Percentiles rank a stretch among this genome's conserved stretches.
phyloP scores from a whole-genome alignment of 257 asterid species.

The Solanum pimpinellifolium region DNA sequence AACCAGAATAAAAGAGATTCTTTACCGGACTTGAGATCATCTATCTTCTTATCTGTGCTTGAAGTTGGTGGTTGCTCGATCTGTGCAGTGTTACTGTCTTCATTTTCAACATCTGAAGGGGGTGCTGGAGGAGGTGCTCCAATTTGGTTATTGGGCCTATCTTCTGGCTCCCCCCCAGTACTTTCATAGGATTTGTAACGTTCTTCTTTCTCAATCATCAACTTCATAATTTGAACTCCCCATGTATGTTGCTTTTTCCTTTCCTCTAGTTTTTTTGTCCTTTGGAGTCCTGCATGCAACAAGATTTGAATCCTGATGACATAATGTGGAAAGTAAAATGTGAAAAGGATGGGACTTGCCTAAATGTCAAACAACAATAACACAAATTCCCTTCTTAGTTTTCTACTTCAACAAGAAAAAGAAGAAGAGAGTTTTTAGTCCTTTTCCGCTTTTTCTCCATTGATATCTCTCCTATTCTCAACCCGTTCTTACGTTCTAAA shows the following conservation, averaged over 20 bases:
- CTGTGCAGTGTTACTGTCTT: background rate
- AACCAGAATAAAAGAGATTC: background rate
- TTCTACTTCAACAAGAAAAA: background rate
- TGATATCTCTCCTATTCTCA: background rate
- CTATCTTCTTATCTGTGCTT: background rate
- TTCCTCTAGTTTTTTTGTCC: constrained; percentile 14
- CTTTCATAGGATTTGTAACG: constrained; percentile 11
- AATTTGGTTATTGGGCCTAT: background rate
- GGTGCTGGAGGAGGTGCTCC: background rate
- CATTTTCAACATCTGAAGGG: background rate
- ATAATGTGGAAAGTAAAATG: background rate
- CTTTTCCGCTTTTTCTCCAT: background rate
- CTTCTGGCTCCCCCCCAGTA: constrained; percentile 15
- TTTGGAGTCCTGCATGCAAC: constrained; percentile 17
- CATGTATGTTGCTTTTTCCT: constrained; percentile 12
- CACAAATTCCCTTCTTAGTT: background rate
- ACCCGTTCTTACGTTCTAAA: background rate
- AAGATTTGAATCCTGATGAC: background rate
- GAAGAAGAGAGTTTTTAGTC: background rate
- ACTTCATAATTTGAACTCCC: constrained; percentile 19
- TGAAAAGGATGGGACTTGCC: background rate
- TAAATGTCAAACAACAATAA: background rate
- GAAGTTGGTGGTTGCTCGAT: background rate
- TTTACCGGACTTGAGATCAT: constrained; percentile 1
- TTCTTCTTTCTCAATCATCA: constrained; percentile 10